Percentiles rank a stretch among this genome's conserved stretches.
Evolutionary conservation across 352 stramenopile genomes (phyloP).

Genomic region (Globisporangium ultimum): DNA sequence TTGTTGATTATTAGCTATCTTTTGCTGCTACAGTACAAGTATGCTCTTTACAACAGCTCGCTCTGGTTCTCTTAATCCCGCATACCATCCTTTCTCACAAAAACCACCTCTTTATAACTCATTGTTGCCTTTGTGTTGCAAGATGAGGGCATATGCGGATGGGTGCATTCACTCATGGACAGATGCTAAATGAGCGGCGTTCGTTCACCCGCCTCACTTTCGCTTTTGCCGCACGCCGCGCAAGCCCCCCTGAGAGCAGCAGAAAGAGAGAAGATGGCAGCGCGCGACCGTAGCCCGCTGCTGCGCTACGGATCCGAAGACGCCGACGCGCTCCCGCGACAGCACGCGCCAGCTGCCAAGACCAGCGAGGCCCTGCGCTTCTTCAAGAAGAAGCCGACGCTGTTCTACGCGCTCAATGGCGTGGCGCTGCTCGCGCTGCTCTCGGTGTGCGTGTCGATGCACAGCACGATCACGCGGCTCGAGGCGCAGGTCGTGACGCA

Average conservation of each 20-base stretch:
- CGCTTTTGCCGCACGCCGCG: background rate
- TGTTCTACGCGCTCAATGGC: conserved; percentile 61
- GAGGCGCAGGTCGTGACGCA: conserved; percentile 26
- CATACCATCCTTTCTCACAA: too few species aligned
- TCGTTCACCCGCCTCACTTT: background rate
- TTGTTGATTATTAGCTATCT: too few species aligned
- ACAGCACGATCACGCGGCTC: conserved; percentile 60
- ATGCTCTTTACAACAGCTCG: too few species aligned
- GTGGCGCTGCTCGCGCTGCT: conserved; percentile 53
- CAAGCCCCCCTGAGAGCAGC: conserved; percentile 1
- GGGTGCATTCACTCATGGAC: too few species aligned
- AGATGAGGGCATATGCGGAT: too few species aligned
- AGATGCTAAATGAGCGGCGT: too few species aligned
- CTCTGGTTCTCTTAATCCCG: too few species aligned
- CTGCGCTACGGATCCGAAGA: conserved; percentile 58
- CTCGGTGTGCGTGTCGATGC: conserved; percentile 64
- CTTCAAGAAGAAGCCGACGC: conserved; percentile 21
- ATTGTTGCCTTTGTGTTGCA: too few species aligned
- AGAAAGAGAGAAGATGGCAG: conserved; percentile 7
- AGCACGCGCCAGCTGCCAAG: conserved; percentile 7
- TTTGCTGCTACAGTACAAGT: too few species aligned
- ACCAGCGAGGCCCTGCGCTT: background rate
- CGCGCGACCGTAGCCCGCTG: conserved; percentile 51
- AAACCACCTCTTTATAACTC: too few species aligned
- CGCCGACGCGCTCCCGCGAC: conserved; percentile 17